Evolutionary conservation across 805 yeast genomes (phyloP), one percentile per base, ranked within the genome.

Genomic region (Lachancea mirantina): DNA sequence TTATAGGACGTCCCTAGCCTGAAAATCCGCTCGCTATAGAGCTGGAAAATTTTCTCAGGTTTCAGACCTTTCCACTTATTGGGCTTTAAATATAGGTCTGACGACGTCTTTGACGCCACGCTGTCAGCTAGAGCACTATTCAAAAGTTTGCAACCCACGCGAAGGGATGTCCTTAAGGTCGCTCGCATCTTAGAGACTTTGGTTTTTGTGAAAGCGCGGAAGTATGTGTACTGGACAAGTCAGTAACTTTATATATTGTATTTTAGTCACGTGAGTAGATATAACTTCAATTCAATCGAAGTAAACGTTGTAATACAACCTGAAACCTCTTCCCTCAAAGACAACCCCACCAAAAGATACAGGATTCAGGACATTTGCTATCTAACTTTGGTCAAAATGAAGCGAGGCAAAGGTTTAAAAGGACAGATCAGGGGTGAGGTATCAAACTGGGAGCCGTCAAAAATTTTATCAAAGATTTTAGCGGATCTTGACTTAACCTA

Each of bases 41-140:
- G 63, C 38, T 70, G 70, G 39, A 79, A 65, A 29, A 82, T 72
- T 40, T 69, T 65, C 36, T 75, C 74, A 10, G 82, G 70, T 9
- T 84, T 78, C 37, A 79, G 64, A 0, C 78, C 82, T 32, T 65
- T 62, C 94, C 94, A 82, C 33, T 71, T 67, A 35, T 72, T 73
- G 3, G 94, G 94, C 35, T 71, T 70, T 39, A 75, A 61, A 45
- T 71, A 72, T 17, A 76, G 55, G 10, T 39, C 41, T 7, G 44
- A 19, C 13, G 52, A n/a, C n/a, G n/a, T n/a, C n/a, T n/a, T n/a
- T n/a, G n/a, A n/a, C n/a, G n/a, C n/a, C n/a, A n/a, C n/a, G n/a
- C n/a, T n/a, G n/a, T n/a, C n/a, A n/a, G n/a, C n/a, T n/a, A 19
- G 10, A 19, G 22, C 22, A 10, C 22, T 19, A 8, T 19, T 19